Conservation (phyloP, 1,139 yeast genomes). For the Blastobotrys proliferans region DNA sequence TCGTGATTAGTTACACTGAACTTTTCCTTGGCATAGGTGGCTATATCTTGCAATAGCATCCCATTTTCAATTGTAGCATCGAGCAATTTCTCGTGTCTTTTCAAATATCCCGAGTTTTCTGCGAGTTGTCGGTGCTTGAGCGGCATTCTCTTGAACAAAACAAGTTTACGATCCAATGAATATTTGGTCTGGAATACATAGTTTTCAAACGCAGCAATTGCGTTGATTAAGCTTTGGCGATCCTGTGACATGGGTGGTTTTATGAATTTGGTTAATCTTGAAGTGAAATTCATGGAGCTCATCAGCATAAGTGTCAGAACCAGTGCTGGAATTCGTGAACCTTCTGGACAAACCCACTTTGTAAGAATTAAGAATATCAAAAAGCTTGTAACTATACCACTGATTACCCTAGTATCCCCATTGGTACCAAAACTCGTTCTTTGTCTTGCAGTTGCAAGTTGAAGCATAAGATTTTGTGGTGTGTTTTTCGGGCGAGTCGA, state of each 20-base stretch:
- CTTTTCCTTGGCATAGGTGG: constrained; percentile 37
- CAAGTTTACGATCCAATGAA: constrained; percentile 46
- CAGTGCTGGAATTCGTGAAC: constrained; percentile 4
- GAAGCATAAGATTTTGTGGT: too few relatives aligned
- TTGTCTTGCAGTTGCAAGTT: too few relatives aligned
- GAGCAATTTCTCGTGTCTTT: constrained; percentile 49
- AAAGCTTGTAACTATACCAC: constrained; percentile 6
- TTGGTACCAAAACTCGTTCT: too few relatives aligned
- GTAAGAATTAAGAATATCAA: constrained; percentile 1
- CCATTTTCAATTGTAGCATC: constrained; percentile 45
- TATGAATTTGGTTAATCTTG: constrained; percentile 7
- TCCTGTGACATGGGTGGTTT: constrained; percentile 15
- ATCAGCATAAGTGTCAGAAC: constrained; percentile 9
- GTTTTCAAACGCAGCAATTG: constrained; percentile 48
- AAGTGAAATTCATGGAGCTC: constrained; percentile 3
- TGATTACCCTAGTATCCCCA: background rate
- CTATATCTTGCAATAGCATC: constrained; percentile 43
- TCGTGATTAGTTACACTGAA: constrained; percentile 41
- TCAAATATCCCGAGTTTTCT: constrained; percentile 51
- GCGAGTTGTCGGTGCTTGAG: constrained; percentile 55
- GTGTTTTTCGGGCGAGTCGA: too few relatives aligned
- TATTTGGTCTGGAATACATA: constrained; percentile 42
- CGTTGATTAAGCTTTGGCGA: constrained; percentile 43
- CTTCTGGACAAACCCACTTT: background rate
- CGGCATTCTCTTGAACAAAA: constrained; percentile 46